Percentiles rank a stretch among this genome's conserved stretches.
Evolutionary conservation across 2,329 filamentous ascomycete genomes (phyloP).

Genomic region (Neonectria sp.): DNA sequence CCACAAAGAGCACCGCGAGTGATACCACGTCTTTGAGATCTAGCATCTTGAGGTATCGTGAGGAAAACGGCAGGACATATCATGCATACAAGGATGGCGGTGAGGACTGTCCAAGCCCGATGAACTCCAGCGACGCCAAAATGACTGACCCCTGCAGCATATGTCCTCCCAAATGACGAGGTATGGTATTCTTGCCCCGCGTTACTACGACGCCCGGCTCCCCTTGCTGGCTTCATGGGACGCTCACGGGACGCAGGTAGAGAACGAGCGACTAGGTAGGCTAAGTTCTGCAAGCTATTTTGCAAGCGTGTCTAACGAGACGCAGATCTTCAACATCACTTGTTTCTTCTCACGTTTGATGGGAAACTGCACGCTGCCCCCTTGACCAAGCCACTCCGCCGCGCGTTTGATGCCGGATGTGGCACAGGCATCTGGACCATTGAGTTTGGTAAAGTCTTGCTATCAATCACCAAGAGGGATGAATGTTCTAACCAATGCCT

Average conservation of each 20-base stretch:
- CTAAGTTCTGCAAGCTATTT: too few species aligned
- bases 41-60: slow-evolving; percentile 22
- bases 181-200: not conserved
- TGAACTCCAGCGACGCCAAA: too few species aligned
- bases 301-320: too few species aligned
- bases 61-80: slow-evolving; percentile 27
- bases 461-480: not conserved
- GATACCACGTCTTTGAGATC: slow-evolving; percentile 18
- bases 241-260: not conserved
- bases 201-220: too few species aligned
- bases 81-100: slow-evolving; percentile 25
- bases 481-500: not conserved
- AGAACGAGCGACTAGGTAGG: slow-evolving; percentile 34
- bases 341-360: slow-evolving; percentile 30
- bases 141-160: slow-evolving; percentile 11
- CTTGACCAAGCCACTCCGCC: not conserved
- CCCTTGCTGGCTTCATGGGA: too few species aligned
- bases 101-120: not conserved
- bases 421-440: slow-evolving; percentile 37
- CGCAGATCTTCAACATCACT: slow-evolving; percentile 33
- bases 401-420: slow-evolving; percentile 28
- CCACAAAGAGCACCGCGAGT: not conserved
- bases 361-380: slow-evolving; percentile 23
- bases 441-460: slow-evolving; percentile 15
- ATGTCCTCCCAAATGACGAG: slow-evolving; percentile 36